Base-by-base conservation (phyloP, 177 flowering plant species). In the Telopea speciosissima region DNA sequence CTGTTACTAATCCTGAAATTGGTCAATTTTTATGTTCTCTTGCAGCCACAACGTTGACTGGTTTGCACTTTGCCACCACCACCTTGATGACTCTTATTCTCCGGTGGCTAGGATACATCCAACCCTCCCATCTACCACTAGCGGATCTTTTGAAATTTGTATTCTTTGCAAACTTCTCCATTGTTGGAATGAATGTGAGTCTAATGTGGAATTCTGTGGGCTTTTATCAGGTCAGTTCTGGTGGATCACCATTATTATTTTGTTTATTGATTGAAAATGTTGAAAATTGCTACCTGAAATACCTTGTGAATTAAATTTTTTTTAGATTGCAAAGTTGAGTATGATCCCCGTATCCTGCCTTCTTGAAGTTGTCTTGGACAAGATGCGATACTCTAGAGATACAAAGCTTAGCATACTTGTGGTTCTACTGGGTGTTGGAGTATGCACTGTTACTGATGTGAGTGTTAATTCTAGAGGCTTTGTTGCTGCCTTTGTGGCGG, bases 141-240 rank as follows among this genome's bases (percentile, higher is more conserved):
- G 56, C 79, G 11, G 96, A 90, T 72, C 89, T 87, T 67, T 69
- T 90, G 64, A 89, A 85, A 72, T 90, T 87, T 74, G 86, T 88
- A 9, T 22, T 90, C 40, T 84, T 87, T 79, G 96, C 96, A 19
- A 90, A 90, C 71, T 87, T 88, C 70, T 90, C 96, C 23, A 90
- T 90, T 75, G 91, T 87, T 70, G 96, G 96, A 59, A 90, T 90
- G 96, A 90, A 90, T 82, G 87, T 90, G 54, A 89, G 93, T 72
- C 76, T 90, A 21, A 90, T 90, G 93, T 89, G 88, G 90, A 90
- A 90, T 65, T 90, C 96, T 1, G 93, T 90, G 44, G 96, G 96
- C 66, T 90, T 90, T 68, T 90, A 90, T 80, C 96, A 90, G 92
- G 96, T 88, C 66, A 66, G 73, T 70, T n/a, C 23, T 63, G 14